Base-by-base conservation (phyloP, 345 rosid species). In the Eutrema heterophyllum region DNA sequence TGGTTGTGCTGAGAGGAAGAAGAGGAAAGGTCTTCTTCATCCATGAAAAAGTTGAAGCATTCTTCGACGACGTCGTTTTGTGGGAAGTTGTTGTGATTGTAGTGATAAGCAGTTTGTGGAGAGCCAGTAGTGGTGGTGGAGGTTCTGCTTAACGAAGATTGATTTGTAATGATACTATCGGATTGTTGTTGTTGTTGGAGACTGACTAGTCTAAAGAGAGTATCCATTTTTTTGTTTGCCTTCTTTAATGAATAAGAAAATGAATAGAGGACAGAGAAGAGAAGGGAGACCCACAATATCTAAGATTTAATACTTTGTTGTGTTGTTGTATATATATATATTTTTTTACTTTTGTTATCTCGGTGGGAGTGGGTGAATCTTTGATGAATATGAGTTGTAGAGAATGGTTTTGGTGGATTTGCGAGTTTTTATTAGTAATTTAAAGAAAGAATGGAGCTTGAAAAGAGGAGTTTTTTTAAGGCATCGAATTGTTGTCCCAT, bases 21-120 rank as follows among this genome's bases (percentile, higher is more conserved):
- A 75, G 97, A 92, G 73, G 97, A 92, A 78, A 90, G 93, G 93
- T 92, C 99, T 79, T 95, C 99, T 77, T 95, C 97, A 87, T 95
- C 99, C 97, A 92, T 95, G 93, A 87, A 92, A 86, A 85, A 82
- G 84, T 88, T 95, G 88, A 92, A 90, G 97, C 99, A 95, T 89
- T 87, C 99, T 81, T 88, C 92, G 55, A 73, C 83, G 71, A 80
- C 84, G 60, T 81, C 83, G 67, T 80, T 64, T 70, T 85, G 84
- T 9, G 83, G 82, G 75, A 78, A 71, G 76, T 74, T 39, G 77
- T 77, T 45, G 70, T 84, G 87, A 53, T 55, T 61, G 83, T 86
- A 85, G 75, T 85, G 93, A 77, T 69, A 81, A 39, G 59, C 71
- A 80, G 83, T 85, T 71, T 87, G 92, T 77, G 75, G 84, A 45